A percentile compares a stretch with the other conserved stretches of the same genome.
Evolutionary conservation across 371 early-diverging fungal species (phyloP).

Genomic region (Apophysomyces ossiformis): DNA sequence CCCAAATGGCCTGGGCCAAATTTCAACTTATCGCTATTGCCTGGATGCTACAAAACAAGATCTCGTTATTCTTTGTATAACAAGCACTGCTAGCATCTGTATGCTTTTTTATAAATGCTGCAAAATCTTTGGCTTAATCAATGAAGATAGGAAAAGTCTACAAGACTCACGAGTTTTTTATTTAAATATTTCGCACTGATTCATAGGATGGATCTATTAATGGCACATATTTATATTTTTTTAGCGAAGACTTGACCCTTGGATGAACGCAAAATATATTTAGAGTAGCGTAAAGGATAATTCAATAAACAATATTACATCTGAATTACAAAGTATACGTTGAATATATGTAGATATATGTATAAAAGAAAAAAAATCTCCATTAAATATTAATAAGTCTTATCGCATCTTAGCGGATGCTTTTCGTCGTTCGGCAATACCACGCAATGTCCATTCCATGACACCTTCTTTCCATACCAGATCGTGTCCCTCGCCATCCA

Average conservation of each 20-base stretch:
- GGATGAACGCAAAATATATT: too few species aligned
- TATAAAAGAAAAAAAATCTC: not conserved
- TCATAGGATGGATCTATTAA: too few species aligned
- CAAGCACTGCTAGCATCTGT: too few species aligned
- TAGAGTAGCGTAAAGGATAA: too few species aligned
- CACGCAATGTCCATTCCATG: constrained; percentile 56
- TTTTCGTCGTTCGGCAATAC: constrained; percentile 37
- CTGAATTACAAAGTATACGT: not conserved
- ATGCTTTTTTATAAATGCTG: too few species aligned
- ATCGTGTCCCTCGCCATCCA: constrained; percentile 58
- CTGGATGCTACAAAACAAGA: not conserved
- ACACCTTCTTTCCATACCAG: constrained; percentile 62
- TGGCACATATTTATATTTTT: too few species aligned
- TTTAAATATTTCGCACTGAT: too few species aligned
- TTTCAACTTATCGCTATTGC: not conserved
- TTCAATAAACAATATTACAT: not conserved
- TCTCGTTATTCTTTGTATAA: not conserved
- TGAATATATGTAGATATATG: too few species aligned
- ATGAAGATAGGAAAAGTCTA: too few species aligned
- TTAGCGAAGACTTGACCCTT: too few species aligned
- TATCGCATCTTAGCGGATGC: not conserved
- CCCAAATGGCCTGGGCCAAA: not conserved
- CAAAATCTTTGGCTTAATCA: too few species aligned
- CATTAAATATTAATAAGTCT: not conserved
- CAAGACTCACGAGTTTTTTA: too few species aligned